phyloP scores from a whole-genome alignment of 2,329 filamentous ascomycete species.

The Colletotrichum acutatum region DNA sequence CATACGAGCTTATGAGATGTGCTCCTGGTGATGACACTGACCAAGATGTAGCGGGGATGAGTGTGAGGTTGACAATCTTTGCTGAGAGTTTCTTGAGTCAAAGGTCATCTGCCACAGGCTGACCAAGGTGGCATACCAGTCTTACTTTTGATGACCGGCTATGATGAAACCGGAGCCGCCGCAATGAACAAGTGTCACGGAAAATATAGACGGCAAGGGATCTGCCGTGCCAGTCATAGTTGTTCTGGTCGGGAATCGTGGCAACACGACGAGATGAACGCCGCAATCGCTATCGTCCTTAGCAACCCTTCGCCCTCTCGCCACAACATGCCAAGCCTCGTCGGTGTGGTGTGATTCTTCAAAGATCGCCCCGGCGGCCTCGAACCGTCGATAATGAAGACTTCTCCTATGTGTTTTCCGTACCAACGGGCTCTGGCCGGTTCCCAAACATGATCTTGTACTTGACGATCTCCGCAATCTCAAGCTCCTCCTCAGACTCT shows the following conservation, averaged over 20 bases:
- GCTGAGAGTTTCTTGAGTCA: background rate
- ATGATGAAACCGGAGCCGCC: background rate
- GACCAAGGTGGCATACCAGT: background rate
- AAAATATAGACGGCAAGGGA: background rate
- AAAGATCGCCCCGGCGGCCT: background rate
- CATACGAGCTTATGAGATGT: background rate
- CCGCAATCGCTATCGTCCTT: background rate
- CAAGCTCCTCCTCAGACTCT: conserved; percentile 69
- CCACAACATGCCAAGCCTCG: background rate
- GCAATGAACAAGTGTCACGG: background rate
- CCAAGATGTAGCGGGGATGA: background rate
- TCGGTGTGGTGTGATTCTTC: background rate
- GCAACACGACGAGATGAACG: background rate
- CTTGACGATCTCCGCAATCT: conserved; percentile 88
- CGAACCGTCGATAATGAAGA: background rate
- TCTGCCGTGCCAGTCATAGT: background rate
- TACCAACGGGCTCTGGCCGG: conserved; percentile 85
- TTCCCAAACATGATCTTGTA: conserved; percentile 87
- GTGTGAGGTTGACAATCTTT: background rate
- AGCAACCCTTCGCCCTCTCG: background rate
- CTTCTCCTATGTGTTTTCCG: conserved; percentile 43
- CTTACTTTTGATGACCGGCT: background rate
- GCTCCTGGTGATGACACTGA: background rate
- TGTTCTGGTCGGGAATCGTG: background rate
- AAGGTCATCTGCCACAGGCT: background rate